Evolutionary conservation across 331 rosid genomes (phyloP), one percentile per base, ranked within the genome.

Genomic region (Prunus yedoensis): DNA sequence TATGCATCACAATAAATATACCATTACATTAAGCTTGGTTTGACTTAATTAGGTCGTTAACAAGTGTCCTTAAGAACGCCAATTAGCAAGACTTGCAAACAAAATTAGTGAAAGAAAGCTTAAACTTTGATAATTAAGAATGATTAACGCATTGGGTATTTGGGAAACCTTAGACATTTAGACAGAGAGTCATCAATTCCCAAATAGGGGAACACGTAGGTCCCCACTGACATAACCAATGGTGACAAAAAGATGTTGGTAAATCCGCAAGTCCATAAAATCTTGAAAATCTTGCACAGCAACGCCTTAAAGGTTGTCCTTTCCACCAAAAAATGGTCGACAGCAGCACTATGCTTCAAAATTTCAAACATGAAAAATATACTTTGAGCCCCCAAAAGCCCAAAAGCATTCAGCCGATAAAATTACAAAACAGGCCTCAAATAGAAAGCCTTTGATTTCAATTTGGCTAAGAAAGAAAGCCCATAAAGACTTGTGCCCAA

Each of bases 131-230:
- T 52, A 75, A 75, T 60, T 45, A 43, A 70, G 43, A 80, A 80
- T 80, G 80, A 75, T 65, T 70, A 75, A 8, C n/a, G 47, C 21
- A 62, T 30, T 14, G 13, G 6, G 27, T 21, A 25, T 35, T 8
- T 8, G 56, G 83, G 65, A 66, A n/a, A 66, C 68, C 79, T 47
- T 13, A 32, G 64, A 66, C 63, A 51, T 35, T 35, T 61, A 60
- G 52, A 67, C 69, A 61, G 14, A n/a, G n/a, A 51, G 60, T 16
- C 32, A 10, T 45, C 54, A n/a, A 63, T 21, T 30, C 67, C 51
- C 66, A 16, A 32, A 71, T 30, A 5, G 52, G 82, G 76, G 53
- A 57, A 77, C 82, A 77, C 5, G 56, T 51, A 16, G 76, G 76
- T 4, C 85, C n/a, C 85, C 76, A 58, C 14, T 3, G 52, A 73